Conservation (phyloP, 2,329 filamentous ascomycete species). For the Paecilomyces dactylethromorphus region DNA sequence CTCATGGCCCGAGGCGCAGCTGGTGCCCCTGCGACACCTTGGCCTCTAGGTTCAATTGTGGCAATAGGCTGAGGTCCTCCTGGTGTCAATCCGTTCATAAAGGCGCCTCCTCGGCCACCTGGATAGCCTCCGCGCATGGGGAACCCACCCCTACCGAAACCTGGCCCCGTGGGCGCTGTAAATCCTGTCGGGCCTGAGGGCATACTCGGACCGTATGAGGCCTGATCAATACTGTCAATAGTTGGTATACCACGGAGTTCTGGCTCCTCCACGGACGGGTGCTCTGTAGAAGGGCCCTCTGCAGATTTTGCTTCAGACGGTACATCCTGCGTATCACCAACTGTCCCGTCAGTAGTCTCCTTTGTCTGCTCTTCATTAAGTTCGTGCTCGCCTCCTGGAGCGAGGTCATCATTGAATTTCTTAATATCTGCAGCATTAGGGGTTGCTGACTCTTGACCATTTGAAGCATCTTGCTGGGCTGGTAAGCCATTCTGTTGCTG, state of each 20-base stretch:
- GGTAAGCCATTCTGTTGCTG: slow-evolving; percentile 15
- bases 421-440: slow-evolving; percentile 12
- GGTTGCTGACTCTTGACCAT: slow-evolving; percentile 6
- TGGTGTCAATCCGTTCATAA: slow-evolving; percentile 21
- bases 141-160: slow-evolving; percentile 34
- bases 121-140: slow-evolving; percentile 43
- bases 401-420: slow-evolving; percentile 27
- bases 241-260: slow-evolving; percentile 24
- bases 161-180: slow-evolving; percentile 17
- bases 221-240: slow-evolving; percentile 23
- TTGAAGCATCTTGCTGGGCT: slow-evolving; percentile 10
- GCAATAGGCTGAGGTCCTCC: slow-evolving; percentile 17
- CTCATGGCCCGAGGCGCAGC: slow-evolving; percentile 94
- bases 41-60: slow-evolving; percentile 37
- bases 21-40: slow-evolving; percentile 67
- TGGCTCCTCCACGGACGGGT: slow-evolving; percentile 11
- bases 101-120: slow-evolving; percentile 30
- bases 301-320: slow-evolving; percentile 8
- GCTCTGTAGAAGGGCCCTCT: slow-evolving; percentile 7
- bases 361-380: slow-evolving; percentile 16
- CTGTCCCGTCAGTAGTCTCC: background rate
- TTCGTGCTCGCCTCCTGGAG: slow-evolving; percentile 27
- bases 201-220: slow-evolving; percentile 15
- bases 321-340: slow-evolving; percentile 6
- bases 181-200: slow-evolving; percentile 25